Evolutionary conservation across 202 grass and related monocot genomes (phyloP).

Genomic region (Carex arenaria): DNA sequence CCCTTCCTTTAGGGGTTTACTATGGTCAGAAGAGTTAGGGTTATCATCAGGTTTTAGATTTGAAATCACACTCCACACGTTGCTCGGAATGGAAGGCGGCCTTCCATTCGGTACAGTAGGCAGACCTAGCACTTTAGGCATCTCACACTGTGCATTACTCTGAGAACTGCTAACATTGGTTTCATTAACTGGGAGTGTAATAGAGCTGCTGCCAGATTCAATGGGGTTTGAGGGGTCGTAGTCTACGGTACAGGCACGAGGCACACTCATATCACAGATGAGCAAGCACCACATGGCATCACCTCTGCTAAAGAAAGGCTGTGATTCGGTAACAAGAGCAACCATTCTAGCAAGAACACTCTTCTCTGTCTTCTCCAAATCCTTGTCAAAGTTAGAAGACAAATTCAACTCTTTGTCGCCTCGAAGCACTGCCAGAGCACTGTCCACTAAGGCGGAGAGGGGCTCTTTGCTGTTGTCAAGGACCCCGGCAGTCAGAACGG

Average conservation of each 20-base stretch:
- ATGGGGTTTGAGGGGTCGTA: slow-evolving; percentile 24
- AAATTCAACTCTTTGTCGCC: slow-evolving; percentile 47
- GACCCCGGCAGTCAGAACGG: slow-evolving; percentile 47
- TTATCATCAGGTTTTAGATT: slow-evolving; percentile 58
- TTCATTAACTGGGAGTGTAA: slow-evolving; percentile 15
- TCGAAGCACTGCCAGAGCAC: slow-evolving; percentile 57
- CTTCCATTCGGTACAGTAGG: slow-evolving; percentile 37
- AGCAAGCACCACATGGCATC: slow-evolving; percentile 91
- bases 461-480: slow-evolving; percentile 61
- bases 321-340: slow-evolving; percentile 51
- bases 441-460: slow-evolving; percentile 47
- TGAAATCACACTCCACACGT: slow-evolving; percentile 39
- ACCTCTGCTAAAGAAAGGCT: slow-evolving; percentile 71
- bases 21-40: slow-evolving; percentile 25
- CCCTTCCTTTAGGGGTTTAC: slow-evolving; percentile 61
- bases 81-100: slow-evolving; percentile 38
- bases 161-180: slow-evolving; percentile 17
- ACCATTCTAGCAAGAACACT: slow-evolving; percentile 62
- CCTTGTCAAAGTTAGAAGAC: slow-evolving; percentile 27
- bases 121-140: slow-evolving; percentile 24
- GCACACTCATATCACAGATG: slow-evolving; percentile 80
- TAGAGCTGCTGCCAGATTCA: slow-evolving; percentile 17
- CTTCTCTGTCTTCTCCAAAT: slow-evolving; percentile 65
- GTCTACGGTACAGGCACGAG: slow-evolving; percentile 63
- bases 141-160: slow-evolving; percentile 38